These are phyloP conservation scores for Xylaria multiplex DNA, from an alignment of 2,329 filamentous ascomycete genomes.

Conservation along the genomic window DNA sequence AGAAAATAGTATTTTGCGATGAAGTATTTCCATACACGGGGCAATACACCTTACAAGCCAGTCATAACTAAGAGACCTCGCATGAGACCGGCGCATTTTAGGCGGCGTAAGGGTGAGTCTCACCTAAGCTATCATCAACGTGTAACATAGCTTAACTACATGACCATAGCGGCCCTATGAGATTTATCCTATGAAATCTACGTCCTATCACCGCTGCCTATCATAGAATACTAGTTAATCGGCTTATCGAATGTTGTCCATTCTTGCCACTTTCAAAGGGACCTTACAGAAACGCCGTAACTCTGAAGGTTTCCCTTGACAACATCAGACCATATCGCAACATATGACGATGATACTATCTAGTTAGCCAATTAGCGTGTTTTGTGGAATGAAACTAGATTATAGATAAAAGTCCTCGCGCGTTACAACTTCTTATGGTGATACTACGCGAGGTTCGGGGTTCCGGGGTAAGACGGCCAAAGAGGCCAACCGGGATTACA, in stretches of 20 bases:
- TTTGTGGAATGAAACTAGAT: background rate
- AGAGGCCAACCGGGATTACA: conserved; percentile 4
- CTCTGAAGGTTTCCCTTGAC: background rate
- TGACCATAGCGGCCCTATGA: background rate
- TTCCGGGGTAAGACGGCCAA: conserved; percentile 6
- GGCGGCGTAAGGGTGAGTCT: background rate
- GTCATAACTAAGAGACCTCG: background rate
- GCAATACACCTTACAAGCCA: background rate
- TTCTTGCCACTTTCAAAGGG: background rate
- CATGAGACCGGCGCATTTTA: background rate
- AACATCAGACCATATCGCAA: background rate
- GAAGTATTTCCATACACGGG: background rate
- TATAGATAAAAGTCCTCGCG: background rate
- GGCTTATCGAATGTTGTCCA: background rate
- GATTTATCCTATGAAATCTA: background rate
- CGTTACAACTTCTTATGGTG: background rate
- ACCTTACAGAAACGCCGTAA: no score
- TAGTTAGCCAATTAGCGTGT: background rate
- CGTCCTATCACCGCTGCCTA: background rate
- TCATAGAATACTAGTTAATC: background rate
- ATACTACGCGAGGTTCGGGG: conserved; percentile 11
- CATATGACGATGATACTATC: background rate
- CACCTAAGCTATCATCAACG: background rate
- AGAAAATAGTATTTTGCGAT: background rate
- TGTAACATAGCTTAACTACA: background rate